A percentile compares a stretch with the other conserved stretches of the same genome.
Evolutionary conservation across 768 basidiomycete species (phyloP).

Genomic region (Cyclocybe cylindracea): DNA sequence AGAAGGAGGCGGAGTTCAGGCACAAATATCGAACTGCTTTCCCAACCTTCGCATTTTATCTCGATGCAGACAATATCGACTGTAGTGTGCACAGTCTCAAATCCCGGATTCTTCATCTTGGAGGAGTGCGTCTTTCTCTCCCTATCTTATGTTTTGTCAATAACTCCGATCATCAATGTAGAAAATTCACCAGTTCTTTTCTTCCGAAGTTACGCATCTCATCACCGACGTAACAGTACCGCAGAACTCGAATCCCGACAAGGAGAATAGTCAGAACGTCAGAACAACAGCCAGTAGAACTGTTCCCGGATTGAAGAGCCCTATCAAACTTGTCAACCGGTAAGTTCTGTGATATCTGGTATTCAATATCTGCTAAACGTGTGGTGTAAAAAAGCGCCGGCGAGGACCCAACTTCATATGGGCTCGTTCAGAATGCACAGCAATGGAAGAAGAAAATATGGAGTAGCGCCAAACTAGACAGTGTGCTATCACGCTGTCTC

Average conservation of each 20-base stretch:
- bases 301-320: constrained; percentile 53
- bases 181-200: constrained; percentile 90
- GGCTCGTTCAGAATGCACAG: constrained; percentile 65
- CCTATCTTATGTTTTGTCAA: constrained; percentile 1
- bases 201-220: constrained; percentile 82
- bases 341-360: constrained; percentile 24
- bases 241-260: constrained; percentile 52
- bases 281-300: constrained; percentile 23
- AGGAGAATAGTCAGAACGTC: constrained; percentile 61
- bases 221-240: constrained; percentile 62
- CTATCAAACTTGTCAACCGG: constrained; percentile 62
- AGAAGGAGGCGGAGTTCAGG: constrained; percentile 70
- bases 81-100: constrained; percentile 42
- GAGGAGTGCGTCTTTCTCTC: constrained; percentile 62
- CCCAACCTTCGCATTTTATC: constrained; percentile 82
- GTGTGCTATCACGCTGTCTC: constrained; percentile 69
- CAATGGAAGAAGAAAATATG: constrained; percentile 85
- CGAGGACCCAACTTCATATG: constrained; percentile 33
- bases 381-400: constrained; percentile 22
- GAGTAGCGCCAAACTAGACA: constrained; percentile 70
- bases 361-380: not conserved
- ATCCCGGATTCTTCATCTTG: constrained; percentile 62
- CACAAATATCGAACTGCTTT: constrained; percentile 86
- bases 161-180: constrained; percentile 29
- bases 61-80: constrained; percentile 61